Evolutionary conservation across 495 filamentous ascomycete species (phyloP).

Genomic region (Pseudomonodictys pantanalensis): DNA sequence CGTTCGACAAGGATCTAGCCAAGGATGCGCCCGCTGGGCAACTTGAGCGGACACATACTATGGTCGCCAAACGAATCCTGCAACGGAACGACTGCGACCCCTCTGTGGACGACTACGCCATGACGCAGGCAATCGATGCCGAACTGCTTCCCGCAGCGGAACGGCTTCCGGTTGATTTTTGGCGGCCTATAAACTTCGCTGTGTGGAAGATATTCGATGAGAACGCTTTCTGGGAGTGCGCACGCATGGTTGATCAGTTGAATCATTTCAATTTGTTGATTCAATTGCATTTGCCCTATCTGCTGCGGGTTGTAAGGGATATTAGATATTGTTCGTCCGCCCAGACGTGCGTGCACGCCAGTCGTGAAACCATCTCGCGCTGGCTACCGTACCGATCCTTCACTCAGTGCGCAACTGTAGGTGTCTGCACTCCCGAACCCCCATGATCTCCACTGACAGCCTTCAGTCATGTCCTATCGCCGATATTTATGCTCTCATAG

Average conservation of each 20-base stretch:
- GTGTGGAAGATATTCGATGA: not conserved
- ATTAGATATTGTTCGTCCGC: slow-evolving; percentile 39
- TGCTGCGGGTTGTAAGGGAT: not conserved
- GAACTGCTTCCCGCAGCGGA: slow-evolving; percentile 14
- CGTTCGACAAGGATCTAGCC: not conserved
- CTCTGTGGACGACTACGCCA: not conserved
- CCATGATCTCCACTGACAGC: too few relatives aligned
- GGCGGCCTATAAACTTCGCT: slow-evolving; percentile 13
- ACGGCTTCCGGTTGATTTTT: slow-evolving; percentile 22
- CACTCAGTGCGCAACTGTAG: slow-evolving; percentile 15
- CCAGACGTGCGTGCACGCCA: slow-evolving; percentile 40
- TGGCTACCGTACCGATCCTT: slow-evolving; percentile 39
- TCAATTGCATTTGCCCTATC: slow-evolving; percentile 23
- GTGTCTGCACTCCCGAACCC: too few relatives aligned
- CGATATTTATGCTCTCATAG: slow-evolving; percentile 43
- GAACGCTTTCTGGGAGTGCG: slow-evolving; percentile 19
- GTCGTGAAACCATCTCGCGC: slow-evolving; percentile 41
- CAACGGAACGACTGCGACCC: slow-evolving; percentile 10
- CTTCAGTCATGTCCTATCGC: slow-evolving; percentile 44
- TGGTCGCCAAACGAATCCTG: slow-evolving; percentile 4
- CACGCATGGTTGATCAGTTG: slow-evolving; percentile 23
- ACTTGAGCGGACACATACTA: slow-evolving; percentile 34
- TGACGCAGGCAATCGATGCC: slow-evolving; percentile 12
- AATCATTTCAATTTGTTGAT: slow-evolving; percentile 8
- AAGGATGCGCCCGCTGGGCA: slow-evolving; percentile 14